Percentiles rank a stretch among this genome's conserved stretches.
Evolutionary conservation across 2,329 filamentous ascomycete genomes (phyloP).

Genomic region (Colletotrichum ledebouriae): DNA sequence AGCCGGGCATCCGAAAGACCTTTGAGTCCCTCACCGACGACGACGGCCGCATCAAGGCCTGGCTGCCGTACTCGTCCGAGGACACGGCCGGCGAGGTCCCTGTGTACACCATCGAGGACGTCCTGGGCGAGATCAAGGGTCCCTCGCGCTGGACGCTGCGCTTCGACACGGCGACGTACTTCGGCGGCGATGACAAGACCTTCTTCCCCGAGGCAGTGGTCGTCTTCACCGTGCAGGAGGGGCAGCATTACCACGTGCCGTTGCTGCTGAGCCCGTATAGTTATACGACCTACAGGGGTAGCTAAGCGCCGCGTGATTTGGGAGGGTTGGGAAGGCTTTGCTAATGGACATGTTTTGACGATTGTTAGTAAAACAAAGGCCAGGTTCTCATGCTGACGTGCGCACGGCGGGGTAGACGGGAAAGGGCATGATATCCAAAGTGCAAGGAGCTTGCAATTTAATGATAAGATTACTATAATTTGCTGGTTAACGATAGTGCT

Average conservation of each 20-base stretch:
- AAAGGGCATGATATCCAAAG: neutral
- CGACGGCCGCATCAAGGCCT: constrained; percentile 80
- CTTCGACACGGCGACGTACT: constrained; percentile 82
- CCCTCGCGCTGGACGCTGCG: constrained; percentile 75
- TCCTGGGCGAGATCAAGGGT: constrained; percentile 60
- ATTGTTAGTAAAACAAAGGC: no score
- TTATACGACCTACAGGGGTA: constrained; percentile 86
- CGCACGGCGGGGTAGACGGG: neutral
- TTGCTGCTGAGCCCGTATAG: constrained; percentile 82
- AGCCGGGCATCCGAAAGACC: constrained; percentile 56
- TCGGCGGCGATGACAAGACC: constrained; percentile 71
- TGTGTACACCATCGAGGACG: constrained; percentile 69
- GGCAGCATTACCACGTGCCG: constrained; percentile 84
- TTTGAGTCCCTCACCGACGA: constrained; percentile 80
- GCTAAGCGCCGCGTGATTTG: constrained; percentile 57
- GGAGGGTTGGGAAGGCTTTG: neutral
- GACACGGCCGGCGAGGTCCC: constrained; percentile 68
- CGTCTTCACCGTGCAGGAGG: constrained; percentile 64
- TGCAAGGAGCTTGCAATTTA: constrained; percentile 23
- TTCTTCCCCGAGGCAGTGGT: constrained; percentile 73
- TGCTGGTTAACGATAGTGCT: constrained; percentile 40
- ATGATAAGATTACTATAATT: constrained; percentile 25
- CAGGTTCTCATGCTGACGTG: neutral
- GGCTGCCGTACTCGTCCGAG: constrained; percentile 71
- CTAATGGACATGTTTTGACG: neutral